Evolutionary conservation across 1,284 basidiomycete species (phyloP), one percentile per base, ranked within the genome.

Genomic region (Heterobasidion annosum): DNA sequence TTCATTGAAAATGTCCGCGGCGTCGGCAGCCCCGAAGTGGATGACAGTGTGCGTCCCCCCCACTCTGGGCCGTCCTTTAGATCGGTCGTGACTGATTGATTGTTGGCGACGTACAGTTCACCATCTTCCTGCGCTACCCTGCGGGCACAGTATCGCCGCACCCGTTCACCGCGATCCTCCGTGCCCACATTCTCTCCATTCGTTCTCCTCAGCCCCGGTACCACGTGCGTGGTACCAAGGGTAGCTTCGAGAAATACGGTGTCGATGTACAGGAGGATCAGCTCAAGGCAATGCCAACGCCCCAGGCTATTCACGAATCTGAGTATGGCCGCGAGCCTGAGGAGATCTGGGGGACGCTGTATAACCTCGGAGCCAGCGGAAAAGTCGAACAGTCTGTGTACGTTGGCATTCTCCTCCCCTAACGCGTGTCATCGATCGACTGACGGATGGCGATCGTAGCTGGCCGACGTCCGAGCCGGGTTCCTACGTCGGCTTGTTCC

Each of bases 241-340:
- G 88, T 34, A 79, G 81, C 2, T 93, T 79, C 67, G 71, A 77
- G 58, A 94, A 95, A 68, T 80, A 76, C 63, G 90, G 89, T 1
- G 67, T 91, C 44, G 91, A 93, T 66, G 71, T 82, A 2, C 91
- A 93, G 65, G 91, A 93, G 68, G 82, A 82, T 57, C 79, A 83
- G 56, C 73, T 86, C 46, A 82, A 78, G 63, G 73, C 65, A 3
- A 80, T 86, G 54, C 63, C 75, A 9, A 63, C 68, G 9, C 77
- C 79, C n/a, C 65, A 68, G 13, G 79, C 85, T 54, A 67, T 76
- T 50, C 68, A 73, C 50, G 63, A 67, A 37, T 42, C 59, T 9
- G 53, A 51, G 9, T 70, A 67, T 57, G 70, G 69, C 35, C 50
- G 59, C 51, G 88, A 90, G 65, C 79, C 83, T 2, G 75, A 81